A percentile compares a stretch with the other conserved stretches of the same genome.
phyloP scores from a whole-genome alignment of 179 eudicot genomes.

The Patellifolia procumbens region DNA sequence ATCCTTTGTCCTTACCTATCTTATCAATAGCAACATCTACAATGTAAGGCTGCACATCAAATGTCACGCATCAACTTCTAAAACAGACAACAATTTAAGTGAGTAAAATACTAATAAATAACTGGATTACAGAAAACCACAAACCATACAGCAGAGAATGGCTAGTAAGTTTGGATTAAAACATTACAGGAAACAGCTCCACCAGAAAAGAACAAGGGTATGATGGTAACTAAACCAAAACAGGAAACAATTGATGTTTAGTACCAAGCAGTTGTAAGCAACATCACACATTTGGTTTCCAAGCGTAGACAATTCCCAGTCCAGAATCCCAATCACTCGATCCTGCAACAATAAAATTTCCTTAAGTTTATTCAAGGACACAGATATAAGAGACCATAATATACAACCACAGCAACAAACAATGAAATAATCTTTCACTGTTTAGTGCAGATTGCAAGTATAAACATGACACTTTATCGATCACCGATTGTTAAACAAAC shows the following conservation, averaged over 20 bases:
- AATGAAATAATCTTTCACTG: background rate
- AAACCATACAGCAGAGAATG: background rate
- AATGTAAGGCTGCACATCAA: constrained; percentile 61
- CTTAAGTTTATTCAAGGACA: constrained; percentile 7
- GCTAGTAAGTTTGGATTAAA: background rate
- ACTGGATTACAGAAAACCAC: background rate
- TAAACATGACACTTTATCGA: background rate
- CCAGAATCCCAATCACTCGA: constrained; percentile 91
- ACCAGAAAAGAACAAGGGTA: background rate
- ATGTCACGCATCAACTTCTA: constrained; percentile 19
- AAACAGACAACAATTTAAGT: background rate
- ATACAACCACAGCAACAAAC: background rate
- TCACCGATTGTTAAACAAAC: background rate
- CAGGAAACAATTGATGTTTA: constrained; percentile 14
- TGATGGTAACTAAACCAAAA: constrained; percentile 8
- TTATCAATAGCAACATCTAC: constrained; percentile 51
- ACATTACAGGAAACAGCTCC: background rate
- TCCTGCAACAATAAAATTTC: constrained; percentile 57
- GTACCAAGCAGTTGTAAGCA: constrained; percentile 94
- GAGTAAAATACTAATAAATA: background rate
- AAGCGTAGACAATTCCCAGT: constrained; percentile 96
- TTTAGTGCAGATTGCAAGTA: background rate
- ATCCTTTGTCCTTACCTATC: constrained; percentile 52
- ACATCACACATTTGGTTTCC: constrained; percentile 99
- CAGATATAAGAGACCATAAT: background rate